phyloP scores from a whole-genome alignment of 139 green algal species.

The Diplosphaera chodatii region DNA sequence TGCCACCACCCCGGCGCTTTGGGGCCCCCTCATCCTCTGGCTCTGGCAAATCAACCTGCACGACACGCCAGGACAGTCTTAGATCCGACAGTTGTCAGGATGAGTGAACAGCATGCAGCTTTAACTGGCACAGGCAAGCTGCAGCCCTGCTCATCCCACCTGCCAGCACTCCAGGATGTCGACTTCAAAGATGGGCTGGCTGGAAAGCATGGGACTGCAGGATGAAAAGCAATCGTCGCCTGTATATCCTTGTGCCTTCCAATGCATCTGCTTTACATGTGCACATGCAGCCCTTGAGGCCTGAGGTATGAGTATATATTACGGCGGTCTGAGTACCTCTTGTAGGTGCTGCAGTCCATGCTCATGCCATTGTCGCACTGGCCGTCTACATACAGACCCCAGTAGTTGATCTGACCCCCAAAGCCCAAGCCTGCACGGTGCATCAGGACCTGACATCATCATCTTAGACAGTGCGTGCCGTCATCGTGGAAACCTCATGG shows the following conservation, averaged over 20 bases:
- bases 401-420: constrained; percentile 28
- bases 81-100: no score
- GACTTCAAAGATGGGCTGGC: constrained; percentile 9
- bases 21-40: not conserved
- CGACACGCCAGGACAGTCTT: no score
- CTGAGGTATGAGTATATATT: no score
- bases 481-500: no score
- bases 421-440: not conserved
- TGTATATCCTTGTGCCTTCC: no score
- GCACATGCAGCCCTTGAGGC: no score
- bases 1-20: not conserved
- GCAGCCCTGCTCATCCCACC: no score
- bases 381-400: constrained; percentile 45
- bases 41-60: not conserved
- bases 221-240: not conserved
- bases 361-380: constrained; percentile 45
- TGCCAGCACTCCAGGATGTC: constrained; percentile 41
- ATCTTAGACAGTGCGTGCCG: constrained; percentile 29
- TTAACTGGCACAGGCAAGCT: no score
- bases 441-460: no score
- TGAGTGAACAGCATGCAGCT: no score
- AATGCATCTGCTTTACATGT: no score
- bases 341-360: constrained; percentile 39
- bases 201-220: not conserved
- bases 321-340: not conserved